Percentiles rank a stretch among this genome's conserved stretches.
phyloP scores from a whole-genome alignment of 1,284 basidiomycete genomes.

The Heterobasidion parviporum region DNA sequence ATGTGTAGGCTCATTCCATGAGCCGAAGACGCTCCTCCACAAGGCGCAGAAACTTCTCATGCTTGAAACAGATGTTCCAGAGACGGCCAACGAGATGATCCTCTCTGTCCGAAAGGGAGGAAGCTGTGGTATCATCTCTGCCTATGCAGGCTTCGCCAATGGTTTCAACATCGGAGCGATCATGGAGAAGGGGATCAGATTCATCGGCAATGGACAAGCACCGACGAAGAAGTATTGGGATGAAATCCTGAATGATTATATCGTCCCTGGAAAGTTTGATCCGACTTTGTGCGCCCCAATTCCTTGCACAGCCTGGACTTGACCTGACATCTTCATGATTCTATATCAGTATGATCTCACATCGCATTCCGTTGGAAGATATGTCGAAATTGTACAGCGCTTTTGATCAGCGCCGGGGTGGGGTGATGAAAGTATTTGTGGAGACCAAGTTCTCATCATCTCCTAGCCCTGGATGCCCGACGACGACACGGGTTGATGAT shows the following conservation, averaged over 20 bases:
- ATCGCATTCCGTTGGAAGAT: constrained; percentile 59
- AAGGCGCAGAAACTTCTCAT: constrained; percentile 62
- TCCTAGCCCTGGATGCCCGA: constrained; percentile 41
- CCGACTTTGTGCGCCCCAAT: constrained; percentile 42
- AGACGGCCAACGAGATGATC: constrained; percentile 68
- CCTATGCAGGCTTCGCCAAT: constrained; percentile 58
- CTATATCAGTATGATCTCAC: constrained; percentile 43
- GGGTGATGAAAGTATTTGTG: constrained; percentile 63
- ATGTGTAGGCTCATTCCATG: constrained; percentile 51
- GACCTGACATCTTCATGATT: background rate
- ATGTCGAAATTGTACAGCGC: constrained; percentile 47
- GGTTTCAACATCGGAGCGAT: constrained; percentile 68
- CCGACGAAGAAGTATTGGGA: constrained; percentile 73
- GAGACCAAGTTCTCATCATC: constrained; percentile 43
- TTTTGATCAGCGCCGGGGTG: constrained; percentile 51
- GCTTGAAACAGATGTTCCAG: constrained; percentile 71
- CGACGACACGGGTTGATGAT: constrained; percentile 40
- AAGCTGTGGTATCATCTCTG: constrained; percentile 54
- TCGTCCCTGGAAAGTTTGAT: constrained; percentile 63
- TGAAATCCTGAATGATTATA: constrained; percentile 56
- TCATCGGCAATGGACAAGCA: constrained; percentile 69
- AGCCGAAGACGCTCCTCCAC: constrained; percentile 52
- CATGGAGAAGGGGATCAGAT: constrained; percentile 70
- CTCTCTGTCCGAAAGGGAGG: constrained; percentile 57
- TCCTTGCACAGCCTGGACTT: constrained; percentile 1